These are phyloP conservation scores for Closterium sp. DNA, from an alignment of 139 green algal species.

Conservation along the genomic window DNA sequence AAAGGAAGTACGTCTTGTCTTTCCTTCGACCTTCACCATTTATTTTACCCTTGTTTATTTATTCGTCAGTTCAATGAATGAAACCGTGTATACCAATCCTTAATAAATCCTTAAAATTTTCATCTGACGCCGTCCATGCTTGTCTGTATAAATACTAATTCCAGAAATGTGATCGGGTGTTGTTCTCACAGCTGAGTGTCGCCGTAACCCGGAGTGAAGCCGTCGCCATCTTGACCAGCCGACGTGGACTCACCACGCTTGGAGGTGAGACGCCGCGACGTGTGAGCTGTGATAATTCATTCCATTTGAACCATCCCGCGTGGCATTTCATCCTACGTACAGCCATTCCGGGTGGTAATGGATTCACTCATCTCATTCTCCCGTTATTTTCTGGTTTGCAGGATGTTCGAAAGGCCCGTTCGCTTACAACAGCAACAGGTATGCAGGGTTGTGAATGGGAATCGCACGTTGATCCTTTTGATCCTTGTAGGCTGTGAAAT, in stretches of 20 bases:
- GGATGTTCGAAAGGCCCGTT: not conserved
- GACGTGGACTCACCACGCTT: not conserved
- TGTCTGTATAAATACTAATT: too few species aligned
- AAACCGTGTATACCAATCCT: not conserved
- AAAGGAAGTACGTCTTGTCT: not conserved
- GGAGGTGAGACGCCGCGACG: not conserved
- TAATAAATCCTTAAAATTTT: not conserved
- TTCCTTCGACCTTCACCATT: not conserved
- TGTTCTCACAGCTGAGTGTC: not conserved
- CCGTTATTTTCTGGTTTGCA: not conserved
- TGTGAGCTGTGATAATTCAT: not conserved
- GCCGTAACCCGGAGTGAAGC: not conserved
- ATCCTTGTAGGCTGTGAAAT: not conserved
- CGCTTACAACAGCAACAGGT: not conserved
- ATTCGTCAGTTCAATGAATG: not conserved
- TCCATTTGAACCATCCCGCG: too few species aligned
- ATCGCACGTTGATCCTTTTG: not conserved
- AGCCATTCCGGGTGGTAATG: not conserved
- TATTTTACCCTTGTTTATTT: not conserved
- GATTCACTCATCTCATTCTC: not conserved
- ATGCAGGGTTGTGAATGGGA: not conserved
- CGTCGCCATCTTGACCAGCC: not conserved
- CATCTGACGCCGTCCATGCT: not conserved
- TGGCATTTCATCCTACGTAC: too few species aligned
- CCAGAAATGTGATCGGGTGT: not conserved